These are phyloP conservation scores for Coemansia sp. DNA, from an alignment of 192 early-diverging fungal genomes.

Conservation along the genomic window DNA sequence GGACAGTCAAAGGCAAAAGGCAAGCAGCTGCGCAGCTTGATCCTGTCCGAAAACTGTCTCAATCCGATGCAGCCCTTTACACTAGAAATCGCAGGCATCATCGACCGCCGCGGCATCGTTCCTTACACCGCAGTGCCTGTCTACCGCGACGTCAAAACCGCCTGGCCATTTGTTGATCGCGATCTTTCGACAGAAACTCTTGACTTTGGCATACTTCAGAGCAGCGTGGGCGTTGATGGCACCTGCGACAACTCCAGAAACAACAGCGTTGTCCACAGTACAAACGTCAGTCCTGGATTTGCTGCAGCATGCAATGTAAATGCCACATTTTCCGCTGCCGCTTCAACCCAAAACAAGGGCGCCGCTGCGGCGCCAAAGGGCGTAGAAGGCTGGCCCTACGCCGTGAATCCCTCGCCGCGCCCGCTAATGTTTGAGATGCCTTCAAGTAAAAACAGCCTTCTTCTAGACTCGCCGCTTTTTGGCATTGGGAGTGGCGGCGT, in stretches of 20 bases:
- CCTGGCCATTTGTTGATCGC: constrained; percentile 80
- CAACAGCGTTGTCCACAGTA: constrained; percentile 8
- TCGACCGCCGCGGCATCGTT: constrained; percentile 84
- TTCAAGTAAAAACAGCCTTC: constrained; percentile 67
- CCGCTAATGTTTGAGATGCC: constrained; percentile 24
- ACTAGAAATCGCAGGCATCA: constrained; percentile 90
- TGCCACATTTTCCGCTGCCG: constrained; percentile 7
- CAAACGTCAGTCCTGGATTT: constrained; percentile 5
- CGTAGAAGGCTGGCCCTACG: background rate
- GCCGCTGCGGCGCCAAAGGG: background rate
- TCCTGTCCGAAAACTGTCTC: constrained; percentile 90
- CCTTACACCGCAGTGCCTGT: constrained; percentile 93
- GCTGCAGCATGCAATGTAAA: constrained; percentile 7
- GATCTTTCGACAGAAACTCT: constrained; percentile 47
- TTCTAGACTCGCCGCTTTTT: constrained; percentile 96
- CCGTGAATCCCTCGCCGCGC: constrained; percentile 8
- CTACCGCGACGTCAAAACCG: constrained; percentile 85
- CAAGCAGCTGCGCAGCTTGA: constrained; percentile 75
- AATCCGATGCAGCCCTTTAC: constrained; percentile 88
- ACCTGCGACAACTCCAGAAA: background rate
- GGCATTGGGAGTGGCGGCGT: constrained; percentile 94
- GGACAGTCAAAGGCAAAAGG: constrained; percentile 63
- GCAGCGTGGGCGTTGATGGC: constrained; percentile 18
- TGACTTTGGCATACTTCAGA: constrained; percentile 25
- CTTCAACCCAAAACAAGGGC: background rate